phyloP scores from a whole-genome alignment of 805 yeast species.

The Cyberlindnera euphorbiae region DNA sequence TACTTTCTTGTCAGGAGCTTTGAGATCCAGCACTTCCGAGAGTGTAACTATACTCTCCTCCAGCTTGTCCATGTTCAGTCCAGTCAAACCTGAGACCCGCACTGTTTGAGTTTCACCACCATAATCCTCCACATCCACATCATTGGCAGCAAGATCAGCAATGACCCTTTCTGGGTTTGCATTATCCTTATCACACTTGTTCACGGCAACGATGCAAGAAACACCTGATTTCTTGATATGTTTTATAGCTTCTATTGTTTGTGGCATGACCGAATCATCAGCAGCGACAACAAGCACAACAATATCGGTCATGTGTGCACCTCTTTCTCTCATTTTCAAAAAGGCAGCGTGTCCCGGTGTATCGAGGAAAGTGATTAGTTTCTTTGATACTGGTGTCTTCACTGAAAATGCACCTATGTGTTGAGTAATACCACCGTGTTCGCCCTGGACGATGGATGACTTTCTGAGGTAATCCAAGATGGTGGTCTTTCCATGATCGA shows the following conservation, averaged over 20 bases:
- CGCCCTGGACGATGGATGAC: constrained; percentile 76
- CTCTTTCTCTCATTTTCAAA: constrained; percentile 92
- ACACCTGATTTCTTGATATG: constrained; percentile 83
- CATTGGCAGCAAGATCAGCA: constrained; percentile 71
- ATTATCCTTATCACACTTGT: constrained; percentile 82
- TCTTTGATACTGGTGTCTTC: constrained; percentile 66
- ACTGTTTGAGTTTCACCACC: constrained; percentile 96
- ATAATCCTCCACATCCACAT: constrained; percentile 81
- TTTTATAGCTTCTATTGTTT: constrained; percentile 90
- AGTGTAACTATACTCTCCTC: constrained; percentile 86
- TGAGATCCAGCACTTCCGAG: constrained; percentile 77
- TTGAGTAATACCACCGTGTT: constrained; percentile 96
- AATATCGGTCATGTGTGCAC: constrained; percentile 91
- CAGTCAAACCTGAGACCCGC: constrained; percentile 83
- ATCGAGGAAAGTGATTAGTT: constrained; percentile 82
- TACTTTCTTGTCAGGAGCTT: constrained; percentile 45
- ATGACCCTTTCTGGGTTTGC: constrained; percentile 72
- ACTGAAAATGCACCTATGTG: constrained; percentile 97
- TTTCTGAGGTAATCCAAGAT: constrained; percentile 82
- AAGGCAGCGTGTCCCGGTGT: constrained; percentile 99
- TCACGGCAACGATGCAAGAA: constrained; percentile 85
- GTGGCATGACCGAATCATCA: constrained; percentile 97
- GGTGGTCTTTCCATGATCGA: constrained; percentile 97
- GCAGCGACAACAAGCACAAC: constrained; percentile 93
- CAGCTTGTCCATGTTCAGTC: constrained; percentile 81